Percentiles rank a stretch among this genome's conserved stretches.
Evolutionary conservation across 345 rosid genomes (phyloP).

Genomic region (Kernera saxatilis): DNA sequence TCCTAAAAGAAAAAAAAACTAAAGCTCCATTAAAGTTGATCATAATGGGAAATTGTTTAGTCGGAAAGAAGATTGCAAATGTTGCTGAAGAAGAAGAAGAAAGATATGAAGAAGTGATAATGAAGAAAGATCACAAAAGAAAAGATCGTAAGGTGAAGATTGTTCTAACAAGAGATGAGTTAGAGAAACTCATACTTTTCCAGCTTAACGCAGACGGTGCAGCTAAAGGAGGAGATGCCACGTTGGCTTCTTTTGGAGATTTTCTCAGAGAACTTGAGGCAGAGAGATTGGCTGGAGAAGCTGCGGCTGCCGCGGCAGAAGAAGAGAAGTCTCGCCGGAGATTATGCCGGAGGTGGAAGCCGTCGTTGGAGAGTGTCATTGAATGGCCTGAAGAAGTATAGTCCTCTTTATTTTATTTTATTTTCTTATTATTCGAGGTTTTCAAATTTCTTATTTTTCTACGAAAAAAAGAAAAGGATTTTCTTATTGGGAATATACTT

Average conservation of each 20-base stretch:
- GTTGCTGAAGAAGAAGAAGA: slow-evolving; percentile 13
- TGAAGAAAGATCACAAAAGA: slow-evolving; percentile 16
- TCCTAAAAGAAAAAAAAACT: background rate
- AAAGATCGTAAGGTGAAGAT: slow-evolving; percentile 32
- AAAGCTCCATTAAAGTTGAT: slow-evolving; percentile 1
- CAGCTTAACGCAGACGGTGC: slow-evolving; percentile 27
- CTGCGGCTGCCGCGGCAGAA: slow-evolving; percentile 9
- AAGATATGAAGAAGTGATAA: slow-evolving; percentile 13
- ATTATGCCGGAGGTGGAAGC: slow-evolving; percentile 43
- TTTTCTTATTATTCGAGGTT: background rate
- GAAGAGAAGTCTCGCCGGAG: slow-evolving; percentile 23
- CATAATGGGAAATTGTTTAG: slow-evolving; percentile 30
- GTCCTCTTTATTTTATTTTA: background rate
- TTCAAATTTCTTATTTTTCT: background rate
- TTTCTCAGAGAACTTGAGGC: slow-evolving; percentile 34
- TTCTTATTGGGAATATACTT: background rate
- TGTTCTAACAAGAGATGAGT: slow-evolving; percentile 25
- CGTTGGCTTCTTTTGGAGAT: slow-evolving; percentile 27
- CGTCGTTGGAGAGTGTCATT: slow-evolving; percentile 55
- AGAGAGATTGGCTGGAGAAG: slow-evolving; percentile 23
- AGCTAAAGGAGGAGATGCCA: slow-evolving; percentile 25
- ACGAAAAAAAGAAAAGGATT: background rate
- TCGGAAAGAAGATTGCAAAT: slow-evolving; percentile 15
- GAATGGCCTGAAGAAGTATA: slow-evolving; percentile 40
- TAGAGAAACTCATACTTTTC: slow-evolving; percentile 27